Conservation (phyloP, 2,329 filamentous ascomycete genomes). For the Neophaeococcomyces aloes region DNA sequence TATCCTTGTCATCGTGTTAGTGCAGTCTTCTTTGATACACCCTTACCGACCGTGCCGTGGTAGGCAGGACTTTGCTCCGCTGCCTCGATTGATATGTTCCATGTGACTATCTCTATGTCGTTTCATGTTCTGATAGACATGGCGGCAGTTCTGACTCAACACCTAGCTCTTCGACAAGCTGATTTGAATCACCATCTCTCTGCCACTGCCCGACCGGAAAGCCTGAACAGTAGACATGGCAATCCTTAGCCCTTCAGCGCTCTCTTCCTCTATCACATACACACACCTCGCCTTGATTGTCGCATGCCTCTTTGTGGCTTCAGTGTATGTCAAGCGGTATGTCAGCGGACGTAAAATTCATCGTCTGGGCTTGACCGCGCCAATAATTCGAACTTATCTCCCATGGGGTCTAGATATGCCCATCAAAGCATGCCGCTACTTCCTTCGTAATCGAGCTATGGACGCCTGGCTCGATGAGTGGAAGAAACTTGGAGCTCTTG, state of each 20-base stretch:
- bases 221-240: background rate
- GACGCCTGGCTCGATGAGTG: slow-evolving; percentile 8
- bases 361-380: slow-evolving; percentile 28
- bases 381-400: slow-evolving; percentile 26
- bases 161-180: too few species aligned
- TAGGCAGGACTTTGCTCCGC: too few species aligned
- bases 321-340: slow-evolving; percentile 25
- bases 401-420: slow-evolving; percentile 26
- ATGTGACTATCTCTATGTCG: too few species aligned
- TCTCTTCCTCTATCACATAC: background rate
- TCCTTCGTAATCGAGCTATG: slow-evolving; percentile 5
- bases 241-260: background rate
- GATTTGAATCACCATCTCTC: too few species aligned
- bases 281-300: slow-evolving; percentile 26
- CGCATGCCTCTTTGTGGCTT: slow-evolving; percentile 30
- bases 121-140: too few species aligned
- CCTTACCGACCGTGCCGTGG: too few species aligned
- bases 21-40: too few species aligned
- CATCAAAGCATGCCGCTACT: slow-evolving; percentile 5
- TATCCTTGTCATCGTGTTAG: too few species aligned
- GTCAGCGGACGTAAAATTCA: slow-evolving; percentile 25
- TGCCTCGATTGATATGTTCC: too few species aligned
- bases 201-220: too few species aligned
- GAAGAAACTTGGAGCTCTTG: slow-evolving; percentile 22
- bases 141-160: too few species aligned